Conservation (phyloP, 495 filamentous ascomycete genomes). For the Cenococcum geophilum region DNA sequence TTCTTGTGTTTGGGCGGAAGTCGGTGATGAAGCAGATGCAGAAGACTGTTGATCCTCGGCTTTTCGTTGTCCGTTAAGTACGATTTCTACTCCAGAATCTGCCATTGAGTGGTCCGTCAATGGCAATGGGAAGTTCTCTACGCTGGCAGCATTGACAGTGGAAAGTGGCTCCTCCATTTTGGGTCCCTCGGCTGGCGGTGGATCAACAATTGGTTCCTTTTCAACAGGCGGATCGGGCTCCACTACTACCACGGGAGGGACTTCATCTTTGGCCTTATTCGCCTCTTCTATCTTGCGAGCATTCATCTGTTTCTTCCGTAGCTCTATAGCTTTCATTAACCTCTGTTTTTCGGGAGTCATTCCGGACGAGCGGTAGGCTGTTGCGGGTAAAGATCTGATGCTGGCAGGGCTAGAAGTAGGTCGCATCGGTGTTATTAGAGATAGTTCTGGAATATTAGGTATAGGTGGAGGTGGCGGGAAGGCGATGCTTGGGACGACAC, state of each 20-base stretch:
- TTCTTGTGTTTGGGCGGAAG: constrained; percentile 26
- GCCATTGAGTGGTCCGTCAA: not conserved
- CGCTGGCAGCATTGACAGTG: not conserved
- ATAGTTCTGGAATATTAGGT: constrained; percentile 33
- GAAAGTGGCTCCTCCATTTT: not conserved
- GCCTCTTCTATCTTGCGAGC: constrained; percentile 21
- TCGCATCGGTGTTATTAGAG: constrained; percentile 49
- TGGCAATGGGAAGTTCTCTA: not conserved
- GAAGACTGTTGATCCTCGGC: constrained; percentile 25
- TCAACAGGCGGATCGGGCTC: not conserved
- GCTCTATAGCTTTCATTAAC: constrained; percentile 87
- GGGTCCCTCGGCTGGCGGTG: not conserved
- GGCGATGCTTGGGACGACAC: constrained; percentile 20
- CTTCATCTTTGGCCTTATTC: constrained; percentile 3
- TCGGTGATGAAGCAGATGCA: constrained; percentile 28
- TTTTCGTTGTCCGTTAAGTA: constrained; percentile 10
- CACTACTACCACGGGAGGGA: not conserved
- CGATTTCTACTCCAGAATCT: constrained; percentile 19
- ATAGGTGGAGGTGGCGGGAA: constrained; percentile 39
- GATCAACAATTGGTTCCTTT: not conserved
- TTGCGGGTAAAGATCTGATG: constrained; percentile 41
- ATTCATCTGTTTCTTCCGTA: constrained; percentile 66
- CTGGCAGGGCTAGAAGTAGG: constrained; percentile 48
- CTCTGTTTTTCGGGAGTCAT: constrained; percentile 86
- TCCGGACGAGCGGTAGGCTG: constrained; percentile 44